Conservation (phyloP, 2,329 filamentous ascomycete species). For the Chaetomiaceae sp. region DNA sequence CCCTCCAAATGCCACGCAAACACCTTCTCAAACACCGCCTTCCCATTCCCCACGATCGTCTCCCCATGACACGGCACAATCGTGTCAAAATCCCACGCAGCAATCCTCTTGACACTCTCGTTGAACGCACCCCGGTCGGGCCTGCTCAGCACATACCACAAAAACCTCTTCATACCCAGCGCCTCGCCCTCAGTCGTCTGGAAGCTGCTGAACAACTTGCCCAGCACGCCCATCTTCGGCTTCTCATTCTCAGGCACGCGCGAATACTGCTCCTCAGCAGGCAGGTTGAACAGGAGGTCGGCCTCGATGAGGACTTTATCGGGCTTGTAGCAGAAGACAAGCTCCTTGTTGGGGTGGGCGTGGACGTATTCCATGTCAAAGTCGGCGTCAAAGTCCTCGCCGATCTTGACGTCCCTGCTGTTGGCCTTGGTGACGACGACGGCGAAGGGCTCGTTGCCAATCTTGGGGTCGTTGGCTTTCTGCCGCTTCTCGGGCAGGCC, state of each 20-base stretch:
- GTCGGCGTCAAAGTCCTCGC: slow-evolving; percentile 76
- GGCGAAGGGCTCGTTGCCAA: slow-evolving; percentile 54
- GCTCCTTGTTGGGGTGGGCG: slow-evolving; percentile 75
- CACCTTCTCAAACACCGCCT: slow-evolving; percentile 70
- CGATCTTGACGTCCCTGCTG: slow-evolving; percentile 52
- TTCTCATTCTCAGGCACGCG: slow-evolving; percentile 47
- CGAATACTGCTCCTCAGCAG: slow-evolving; percentile 79
- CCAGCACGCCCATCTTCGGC: slow-evolving; percentile 35
- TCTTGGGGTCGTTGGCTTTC: slow-evolving; percentile 53
- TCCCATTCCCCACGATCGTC: slow-evolving; percentile 69
- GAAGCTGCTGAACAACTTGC: slow-evolving; percentile 46
- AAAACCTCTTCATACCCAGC: slow-evolving; percentile 72
- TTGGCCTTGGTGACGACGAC: slow-evolving; percentile 59
- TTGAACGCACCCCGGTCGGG: slow-evolving; percentile 65
- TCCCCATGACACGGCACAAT: slow-evolving; percentile 94
- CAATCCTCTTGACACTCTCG: slow-evolving; percentile 63
- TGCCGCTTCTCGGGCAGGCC: slow-evolving; percentile 79
- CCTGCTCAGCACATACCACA: slow-evolving; percentile 67
- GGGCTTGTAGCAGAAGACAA: slow-evolving; percentile 81
- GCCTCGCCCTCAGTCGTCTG: slow-evolving; percentile 61
- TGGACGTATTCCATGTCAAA: slow-evolving; percentile 84
- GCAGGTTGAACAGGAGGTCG: slow-evolving; percentile 88
- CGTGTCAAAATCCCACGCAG: slow-evolving; percentile 76
- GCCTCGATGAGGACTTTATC: slow-evolving; percentile 78
- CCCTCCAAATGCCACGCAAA: slow-evolving; percentile 75